Conservation (phyloP, 768 basidiomycete genomes). For the Leccinum disarticulatum region DNA sequence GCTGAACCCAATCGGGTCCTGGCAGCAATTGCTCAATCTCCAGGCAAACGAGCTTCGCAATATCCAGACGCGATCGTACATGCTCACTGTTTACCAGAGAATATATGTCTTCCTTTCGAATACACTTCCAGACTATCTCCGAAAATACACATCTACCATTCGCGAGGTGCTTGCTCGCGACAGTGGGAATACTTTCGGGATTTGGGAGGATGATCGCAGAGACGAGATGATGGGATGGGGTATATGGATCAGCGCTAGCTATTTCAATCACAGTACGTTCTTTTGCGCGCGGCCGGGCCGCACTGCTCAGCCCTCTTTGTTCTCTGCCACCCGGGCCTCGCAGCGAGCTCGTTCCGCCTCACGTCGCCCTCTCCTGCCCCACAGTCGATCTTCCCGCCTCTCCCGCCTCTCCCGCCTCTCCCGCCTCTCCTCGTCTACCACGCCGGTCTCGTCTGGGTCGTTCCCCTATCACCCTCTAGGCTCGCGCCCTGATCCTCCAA, state of each 20-base stretch:
- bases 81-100: conserved; percentile 51
- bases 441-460: no score
- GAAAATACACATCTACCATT: conserved; percentile 42
- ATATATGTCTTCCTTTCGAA: conserved; percentile 54
- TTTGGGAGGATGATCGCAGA: conserved; percentile 55
- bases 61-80: conserved; percentile 45
- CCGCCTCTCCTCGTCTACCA: no score
- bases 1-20: conserved; percentile 24
- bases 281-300: neutral
- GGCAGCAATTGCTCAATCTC: conserved; percentile 52
- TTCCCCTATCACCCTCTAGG: no score
- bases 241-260: conserved; percentile 58
- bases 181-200: conserved; percentile 66
- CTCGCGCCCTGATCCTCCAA: no score
- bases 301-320: no score
- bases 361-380: no score
- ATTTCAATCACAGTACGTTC: conserved; percentile 66
- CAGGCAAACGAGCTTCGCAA: conserved; percentile 58
- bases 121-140: conserved; percentile 30
- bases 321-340: no score
- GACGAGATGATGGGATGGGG: conserved; percentile 67
- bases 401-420: no score
- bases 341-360: no score
- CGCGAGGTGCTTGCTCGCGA: conserved; percentile 59
- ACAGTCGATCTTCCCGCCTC: no score